Evolutionary conservation across 2,329 filamentous ascomycete genomes (phyloP).

Genomic region (Diaporthe longicolla): DNA sequence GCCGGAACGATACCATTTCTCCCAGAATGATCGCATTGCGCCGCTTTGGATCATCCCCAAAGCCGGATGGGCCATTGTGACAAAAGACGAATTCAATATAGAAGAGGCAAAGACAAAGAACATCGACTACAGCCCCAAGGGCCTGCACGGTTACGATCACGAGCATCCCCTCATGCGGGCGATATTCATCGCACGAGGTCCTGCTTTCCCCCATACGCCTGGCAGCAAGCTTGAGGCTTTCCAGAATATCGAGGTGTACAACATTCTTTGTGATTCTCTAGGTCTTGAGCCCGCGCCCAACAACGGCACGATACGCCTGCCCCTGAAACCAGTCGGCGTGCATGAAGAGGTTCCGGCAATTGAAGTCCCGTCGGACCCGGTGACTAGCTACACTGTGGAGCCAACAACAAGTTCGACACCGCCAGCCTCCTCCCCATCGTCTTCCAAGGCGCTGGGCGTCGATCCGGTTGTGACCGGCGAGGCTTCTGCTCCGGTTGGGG

Average conservation of each 20-base stretch:
- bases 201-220: constrained; percentile 88
- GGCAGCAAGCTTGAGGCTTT: constrained; percentile 86
- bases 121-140: constrained; percentile 81
- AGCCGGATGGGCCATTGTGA: constrained; percentile 92
- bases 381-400: constrained; percentile 48
- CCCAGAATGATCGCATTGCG: constrained; percentile 88
- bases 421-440: constrained; percentile 15
- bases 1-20: constrained; percentile 94
- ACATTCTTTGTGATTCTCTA: constrained; percentile 91
- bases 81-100: constrained; percentile 83
- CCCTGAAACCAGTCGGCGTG: constrained; percentile 73
- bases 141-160: constrained; percentile 95
- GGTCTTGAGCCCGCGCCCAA: constrained; percentile 81
- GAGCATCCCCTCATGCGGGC: constrained; percentile 96
- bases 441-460: constrained; percentile 41
- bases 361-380: constrained; percentile 69
- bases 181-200: constrained; percentile 92
- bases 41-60: constrained; percentile 95
- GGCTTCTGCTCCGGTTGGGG: constrained; percentile 46
- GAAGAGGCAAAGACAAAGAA: constrained; percentile 74
- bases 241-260: constrained; percentile 96
- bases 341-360: constrained; percentile 67
- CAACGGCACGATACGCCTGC: constrained; percentile 87
- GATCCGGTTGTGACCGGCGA: constrained; percentile 45
- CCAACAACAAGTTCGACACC: constrained; percentile 34